phyloP scores from a whole-genome alignment of 208 protist species.

The Trypanosomatidae sp. region DNA sequence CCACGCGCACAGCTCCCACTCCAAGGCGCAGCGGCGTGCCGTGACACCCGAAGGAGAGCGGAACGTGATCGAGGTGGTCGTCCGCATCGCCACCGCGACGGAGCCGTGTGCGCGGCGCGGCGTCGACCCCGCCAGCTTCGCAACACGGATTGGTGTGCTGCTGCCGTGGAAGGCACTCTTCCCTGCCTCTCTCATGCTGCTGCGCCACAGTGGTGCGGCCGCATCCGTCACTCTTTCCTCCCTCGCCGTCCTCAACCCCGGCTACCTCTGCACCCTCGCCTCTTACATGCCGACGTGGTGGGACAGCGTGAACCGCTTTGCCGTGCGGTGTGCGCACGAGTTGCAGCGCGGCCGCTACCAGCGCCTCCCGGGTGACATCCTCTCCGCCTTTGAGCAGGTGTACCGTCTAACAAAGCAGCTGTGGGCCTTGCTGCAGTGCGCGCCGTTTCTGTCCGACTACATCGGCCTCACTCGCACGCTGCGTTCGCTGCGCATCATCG shows the following conservation, averaged over 20 bases:
- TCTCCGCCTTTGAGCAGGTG: constrained; percentile 70
- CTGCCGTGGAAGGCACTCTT: constrained; percentile 55
- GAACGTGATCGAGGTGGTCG: constrained; percentile 42
- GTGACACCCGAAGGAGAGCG: constrained; percentile 44
- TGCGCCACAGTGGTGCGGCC: constrained; percentile 50
- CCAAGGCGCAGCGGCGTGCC: constrained; percentile 27
- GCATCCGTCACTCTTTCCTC: constrained; percentile 66
- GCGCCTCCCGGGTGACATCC: constrained; percentile 73
- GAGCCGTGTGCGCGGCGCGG: constrained; percentile 31
- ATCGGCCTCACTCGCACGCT: constrained; percentile 47
- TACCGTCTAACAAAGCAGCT: constrained; percentile 75
- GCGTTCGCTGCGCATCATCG: constrained; percentile 65
- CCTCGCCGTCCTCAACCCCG: constrained; percentile 57
- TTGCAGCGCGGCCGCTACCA: constrained; percentile 76
- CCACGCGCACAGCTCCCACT: constrained; percentile 64
- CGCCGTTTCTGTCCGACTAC: constrained; percentile 81
- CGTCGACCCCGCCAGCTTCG: constrained; percentile 42
- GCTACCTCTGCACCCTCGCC: constrained; percentile 55
- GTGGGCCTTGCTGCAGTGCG: constrained; percentile 71
- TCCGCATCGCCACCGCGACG: constrained; percentile 57
- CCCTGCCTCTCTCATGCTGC: constrained; percentile 45
- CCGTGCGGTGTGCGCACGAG: constrained; percentile 59
- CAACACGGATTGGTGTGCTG: constrained; percentile 37
- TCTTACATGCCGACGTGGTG: constrained; percentile 49
- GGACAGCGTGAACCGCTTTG: constrained; percentile 51